Evolutionary conservation across 495 filamentous ascomycete genomes (phyloP), one percentile per base, ranked within the genome.

Genomic region (Hypomontagnella submonticulosa): DNA sequence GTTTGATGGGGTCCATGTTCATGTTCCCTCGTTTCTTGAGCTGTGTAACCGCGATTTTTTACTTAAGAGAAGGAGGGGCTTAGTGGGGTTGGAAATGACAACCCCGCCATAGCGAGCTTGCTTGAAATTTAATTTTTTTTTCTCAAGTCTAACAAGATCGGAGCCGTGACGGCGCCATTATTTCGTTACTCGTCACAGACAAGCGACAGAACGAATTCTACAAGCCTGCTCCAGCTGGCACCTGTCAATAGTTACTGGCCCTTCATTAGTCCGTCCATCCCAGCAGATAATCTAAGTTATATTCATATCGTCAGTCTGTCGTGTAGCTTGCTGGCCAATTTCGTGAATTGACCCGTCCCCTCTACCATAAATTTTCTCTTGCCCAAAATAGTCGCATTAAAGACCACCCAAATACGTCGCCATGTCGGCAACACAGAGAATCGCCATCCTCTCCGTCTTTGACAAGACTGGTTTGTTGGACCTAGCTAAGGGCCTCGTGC

Each of bases 391-490:
- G 54, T 32, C 47, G 38, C 58, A 58, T 50, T 37, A 13, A 10
- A 46, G 10, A 44, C 20, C 6, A 57, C 7, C 5, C 18, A 27
- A 56, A 61, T 4, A 19, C 49, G 40, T 67, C 72, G 70, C 66
- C 36, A 81, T 80, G 77, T 67, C 73, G 36, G 59, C n/a, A 58
- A 33, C 55, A 41, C 79, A 78, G 69, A 73, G 75, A 60, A 83
- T 80, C 89, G 95, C 95, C 40, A 98, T 99, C 71, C 85, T 99
- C 72, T 97, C 93, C 67, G 96, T 98, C 82, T 98, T 93, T 74
- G 91, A 99, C 83, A 99, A 99, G 89, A 97, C 93, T 54, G 95
- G 95, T 50, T 85, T 99, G 57, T 81, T 99, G 42, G 95, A 99
- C 79, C 85, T 99, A 52, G 95, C 95, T 63, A 98, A 97, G 77